These are phyloP conservation scores for Mycena floridula DNA, from an alignment of 768 basidiomycete genomes.

Conservation along the genomic window DNA sequence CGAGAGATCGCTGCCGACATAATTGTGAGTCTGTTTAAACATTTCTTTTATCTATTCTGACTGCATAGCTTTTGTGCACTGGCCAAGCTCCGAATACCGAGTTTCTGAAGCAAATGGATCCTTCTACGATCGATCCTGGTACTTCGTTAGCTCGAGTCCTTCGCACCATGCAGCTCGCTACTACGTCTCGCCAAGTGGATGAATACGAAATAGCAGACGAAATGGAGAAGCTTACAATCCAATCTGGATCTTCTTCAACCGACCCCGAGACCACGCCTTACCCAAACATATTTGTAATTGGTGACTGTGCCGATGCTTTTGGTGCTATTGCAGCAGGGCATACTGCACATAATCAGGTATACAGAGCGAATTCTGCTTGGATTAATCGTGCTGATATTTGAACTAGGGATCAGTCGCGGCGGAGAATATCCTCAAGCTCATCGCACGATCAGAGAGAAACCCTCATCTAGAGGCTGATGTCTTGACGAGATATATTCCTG, in stretches of 20 bases:
- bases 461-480: constrained; percentile 9
- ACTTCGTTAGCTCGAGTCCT: constrained; percentile 39
- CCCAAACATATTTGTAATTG: constrained; percentile 54
- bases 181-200: constrained; percentile 6
- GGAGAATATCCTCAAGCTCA: constrained; percentile 44
- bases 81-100: constrained; percentile 55
- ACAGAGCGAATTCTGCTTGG: not conserved
- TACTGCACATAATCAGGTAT: constrained; percentile 48
- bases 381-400: not conserved
- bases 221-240: constrained; percentile 8
- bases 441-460: constrained; percentile 27
- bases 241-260: no score
- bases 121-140: constrained; percentile 28
- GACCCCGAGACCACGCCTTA: constrained; percentile 26
- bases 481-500: constrained; percentile 42
- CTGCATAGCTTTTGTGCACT: constrained; percentile 52
- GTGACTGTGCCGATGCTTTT: constrained; percentile 60
- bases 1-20: constrained; percentile 46
- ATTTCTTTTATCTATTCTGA: not conserved
- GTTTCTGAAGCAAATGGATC: constrained; percentile 37
- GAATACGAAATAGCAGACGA: constrained; percentile 16
- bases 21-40: constrained; percentile 29
- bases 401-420: constrained; percentile 44
- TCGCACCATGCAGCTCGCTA: constrained; percentile 44
- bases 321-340: constrained; percentile 59